A percentile compares a stretch with the other conserved stretches of the same genome.
phyloP scores from a whole-genome alignment of 2,329 filamentous ascomycete species.

The Aspergillus fumigatus region DNA sequence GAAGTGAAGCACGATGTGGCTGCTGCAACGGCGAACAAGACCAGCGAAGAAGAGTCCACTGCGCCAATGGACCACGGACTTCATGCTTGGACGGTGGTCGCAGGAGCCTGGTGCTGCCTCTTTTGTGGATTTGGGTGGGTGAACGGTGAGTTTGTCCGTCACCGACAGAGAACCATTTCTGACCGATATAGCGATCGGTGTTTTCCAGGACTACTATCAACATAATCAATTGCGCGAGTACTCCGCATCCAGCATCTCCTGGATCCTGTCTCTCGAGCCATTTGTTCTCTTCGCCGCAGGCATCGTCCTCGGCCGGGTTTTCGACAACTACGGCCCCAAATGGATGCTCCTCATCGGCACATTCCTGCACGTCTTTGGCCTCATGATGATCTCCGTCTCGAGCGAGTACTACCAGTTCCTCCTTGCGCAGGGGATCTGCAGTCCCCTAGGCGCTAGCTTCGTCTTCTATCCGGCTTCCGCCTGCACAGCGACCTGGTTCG shows the following conservation, averaged over 20 bases:
- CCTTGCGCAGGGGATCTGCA: slow-evolving; percentile 51
- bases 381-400: slow-evolving; percentile 54
- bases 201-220: slow-evolving; percentile 57
- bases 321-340: slow-evolving; percentile 59
- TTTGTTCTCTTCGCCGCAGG: slow-evolving; percentile 55
- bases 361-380: slow-evolving; percentile 52
- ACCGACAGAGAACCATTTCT: background rate
- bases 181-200: slow-evolving; percentile 39
- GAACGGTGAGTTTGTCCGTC: slow-evolving; percentile 28
- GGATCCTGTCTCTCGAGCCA: slow-evolving; percentile 55
- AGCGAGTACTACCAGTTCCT: slow-evolving; percentile 53
- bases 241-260: slow-evolving; percentile 51
- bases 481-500: slow-evolving; percentile 49
- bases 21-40: background rate
- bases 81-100: slow-evolving; percentile 53
- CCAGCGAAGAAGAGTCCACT: background rate
- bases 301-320: slow-evolving; percentile 56
- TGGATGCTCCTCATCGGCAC: slow-evolving; percentile 48
- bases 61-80: slow-evolving; percentile 7
- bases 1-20: background rate
- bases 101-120: slow-evolving; percentile 40
- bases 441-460: slow-evolving; percentile 46
- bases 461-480: slow-evolving; percentile 44
- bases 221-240: slow-evolving; percentile 44
- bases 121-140: slow-evolving; percentile 47